These are phyloP conservation scores for Arabis hirsuta DNA, from an alignment of 345 rosid species.

Conservation along the genomic window DNA sequence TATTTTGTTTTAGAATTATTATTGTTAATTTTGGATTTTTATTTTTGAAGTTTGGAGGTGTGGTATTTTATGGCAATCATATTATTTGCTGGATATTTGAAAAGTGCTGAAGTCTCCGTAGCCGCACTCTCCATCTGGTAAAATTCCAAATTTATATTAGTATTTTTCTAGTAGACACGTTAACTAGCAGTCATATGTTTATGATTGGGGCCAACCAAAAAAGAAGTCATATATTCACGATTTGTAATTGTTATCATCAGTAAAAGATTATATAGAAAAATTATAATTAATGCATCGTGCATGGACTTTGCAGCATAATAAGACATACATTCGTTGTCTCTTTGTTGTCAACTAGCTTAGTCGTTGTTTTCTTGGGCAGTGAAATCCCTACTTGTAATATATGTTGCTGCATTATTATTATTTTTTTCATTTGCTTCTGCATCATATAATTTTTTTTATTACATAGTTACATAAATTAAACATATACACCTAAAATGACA, in stretches of 20 bases:
- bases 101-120: constrained; percentile 76
- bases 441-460: not conserved
- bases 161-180: not conserved
- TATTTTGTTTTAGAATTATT: not conserved
- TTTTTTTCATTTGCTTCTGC: constrained; percentile 12
- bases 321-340: not conserved
- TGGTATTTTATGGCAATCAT: constrained; percentile 88
- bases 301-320: constrained; percentile 8
- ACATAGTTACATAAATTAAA: not conserved
- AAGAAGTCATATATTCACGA: not conserved
- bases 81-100: constrained; percentile 79
- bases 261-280: constrained; percentile 22
- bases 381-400: constrained; percentile 20
- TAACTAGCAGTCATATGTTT: not conserved
- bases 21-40: not conserved
- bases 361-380: constrained; percentile 42
- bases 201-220: not conserved
- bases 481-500: constrained; percentile 2
- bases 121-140: constrained; percentile 91
- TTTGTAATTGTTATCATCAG: constrained; percentile 22
- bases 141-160: not conserved
- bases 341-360: constrained; percentile 2
- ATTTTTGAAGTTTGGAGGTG: constrained; percentile 58
- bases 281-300: constrained; percentile 15
- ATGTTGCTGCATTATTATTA: not conserved